Base-by-base conservation (phyloP, 139 green algal genomes). In the Micractinium conductrix region DNA sequence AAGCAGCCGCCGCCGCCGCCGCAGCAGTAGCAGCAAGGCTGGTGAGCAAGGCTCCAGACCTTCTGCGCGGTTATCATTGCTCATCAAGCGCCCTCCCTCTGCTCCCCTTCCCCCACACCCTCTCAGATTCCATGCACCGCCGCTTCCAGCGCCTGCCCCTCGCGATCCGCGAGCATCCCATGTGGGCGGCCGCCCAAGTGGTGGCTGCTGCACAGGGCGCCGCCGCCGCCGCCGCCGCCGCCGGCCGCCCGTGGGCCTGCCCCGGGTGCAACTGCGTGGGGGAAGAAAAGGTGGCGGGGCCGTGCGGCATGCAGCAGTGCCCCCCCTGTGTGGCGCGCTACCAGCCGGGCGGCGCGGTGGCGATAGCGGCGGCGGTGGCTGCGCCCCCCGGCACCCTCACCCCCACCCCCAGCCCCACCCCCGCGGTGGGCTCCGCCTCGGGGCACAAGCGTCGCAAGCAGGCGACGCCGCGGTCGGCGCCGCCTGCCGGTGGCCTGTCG, bases 391-490 rank as follows among this genome's bases (percentile, higher is more conserved):
- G 69, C 40, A n/a, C 43, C 6, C 40, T 26, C 69, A 55, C 69
- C 8, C 71, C 75, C 50, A 33, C 75, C 7, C 53, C 75, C 37
- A 50, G 37, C 37, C 37, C 42, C 35, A 72, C 45, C 14, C 75
- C 53, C 8, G 33, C 33, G 3, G 72, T 4, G 4, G 45, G n/a
- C 63, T 16, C 70, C 22, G 70, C 21, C 70, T 35, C 44, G 1
- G 72, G 45, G 4, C 53, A 71, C 37, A 81, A 81, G 75, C 75
- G 75, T 22, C 75, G 75, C n/a, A 81, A 81, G 75, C 75, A 81
- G 75, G 75, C 75, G 44, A 81, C 75, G 50, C 75, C 75, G 5
- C 75, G 75, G 26, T 81, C 75, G 0, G 55, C 75, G 30, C 63
- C 22, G 8, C 9, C 44, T 7, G 50, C 48, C n/a, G 55, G 53